Evolutionary conservation across 208 protist species (phyloP), one percentile per base, ranked within the genome.

Genomic region (Trypanosoma platydactyli): DNA sequence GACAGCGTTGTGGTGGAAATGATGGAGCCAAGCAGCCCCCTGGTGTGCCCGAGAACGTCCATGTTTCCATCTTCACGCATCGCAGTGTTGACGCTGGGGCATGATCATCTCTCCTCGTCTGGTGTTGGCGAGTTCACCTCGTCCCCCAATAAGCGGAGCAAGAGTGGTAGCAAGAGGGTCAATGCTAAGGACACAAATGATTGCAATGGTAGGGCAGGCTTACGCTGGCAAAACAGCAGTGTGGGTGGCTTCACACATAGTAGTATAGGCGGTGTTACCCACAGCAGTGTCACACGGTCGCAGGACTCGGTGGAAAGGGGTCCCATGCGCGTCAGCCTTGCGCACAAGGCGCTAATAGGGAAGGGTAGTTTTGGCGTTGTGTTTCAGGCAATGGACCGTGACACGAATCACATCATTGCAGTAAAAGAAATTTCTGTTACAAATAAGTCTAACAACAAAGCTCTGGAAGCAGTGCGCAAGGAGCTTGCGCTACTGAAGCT

Each of bases 361-460:
- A 87, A 89, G 51, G 90, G 90, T 24, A 95, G 90, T 76, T 93
- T 84, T 73, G 90, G 87, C 40, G 77, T 87, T 54, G 90, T 95
- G 7, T 95, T 87, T 69, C 78, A 89, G 46, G 87, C 86, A 41
- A 92, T 95, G 90, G 81, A 91, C 76, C 78, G 68, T 56, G 86
- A 85, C 55, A 95, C 88, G 16, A 95, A 95, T 70, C 81, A 80
- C 25, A 83, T 95, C 49, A 91, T 95, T 35, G 88, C 86, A n/a
- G 86, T 93, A 58, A 95, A 95, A 71, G 86, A 95, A 68, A 90
- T 95, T 45, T 29, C 69, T n/a, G 59, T 76, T 48, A 38, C 33
- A 25, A 0, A 11, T 55, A 40, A 33, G 0, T 25, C 61, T 12
- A 24, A 46, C 16, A 24, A 46, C 16, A 42, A 55, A 29, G 56